phyloP scores from a whole-genome alignment of 768 basidiomycete species.

The Boletellus sp. region DNA sequence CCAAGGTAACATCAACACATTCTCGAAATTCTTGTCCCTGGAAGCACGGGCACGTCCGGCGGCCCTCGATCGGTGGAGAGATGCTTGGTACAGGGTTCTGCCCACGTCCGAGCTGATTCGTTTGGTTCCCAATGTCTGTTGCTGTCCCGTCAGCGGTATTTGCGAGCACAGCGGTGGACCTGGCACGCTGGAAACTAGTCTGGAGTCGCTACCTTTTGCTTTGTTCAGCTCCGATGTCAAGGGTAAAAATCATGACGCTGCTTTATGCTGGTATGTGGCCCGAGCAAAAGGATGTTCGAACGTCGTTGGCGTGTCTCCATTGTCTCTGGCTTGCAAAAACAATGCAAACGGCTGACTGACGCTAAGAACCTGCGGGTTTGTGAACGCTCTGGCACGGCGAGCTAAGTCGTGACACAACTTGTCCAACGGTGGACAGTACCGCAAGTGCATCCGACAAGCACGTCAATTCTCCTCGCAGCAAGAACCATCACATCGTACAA shows the following conservation, averaged over 20 bases:
- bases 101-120: background rate
- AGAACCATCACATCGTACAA: slow-evolving; percentile 13
- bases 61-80: too few species aligned
- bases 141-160: background rate
- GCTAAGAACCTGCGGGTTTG: too few species aligned
- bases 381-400: too few species aligned
- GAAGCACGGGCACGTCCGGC: too few species aligned
- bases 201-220: slow-evolving; percentile 7
- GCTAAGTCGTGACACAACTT: too few species aligned
- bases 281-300: too few species aligned
- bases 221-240: slow-evolving; percentile 17
- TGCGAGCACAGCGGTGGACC: background rate
- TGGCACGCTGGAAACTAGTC: background rate
- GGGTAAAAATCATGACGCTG: background rate
- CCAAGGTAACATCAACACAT: too few species aligned
- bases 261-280: slow-evolving; percentile 7
- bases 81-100: too few species aligned
- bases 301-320: slow-evolving; percentile 1
- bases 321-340: slow-evolving; percentile 5
- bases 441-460: too few species aligned
- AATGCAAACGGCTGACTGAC: background rate
- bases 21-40: too few species aligned
- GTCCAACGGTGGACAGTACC: too few species aligned
- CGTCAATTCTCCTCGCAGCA: background rate
- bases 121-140: background rate